A percentile compares a stretch with the other conserved stretches of the same genome.
Evolutionary conservation across 2,329 filamentous ascomycete species (phyloP).

Genomic region (Stemphylium beticola): DNA sequence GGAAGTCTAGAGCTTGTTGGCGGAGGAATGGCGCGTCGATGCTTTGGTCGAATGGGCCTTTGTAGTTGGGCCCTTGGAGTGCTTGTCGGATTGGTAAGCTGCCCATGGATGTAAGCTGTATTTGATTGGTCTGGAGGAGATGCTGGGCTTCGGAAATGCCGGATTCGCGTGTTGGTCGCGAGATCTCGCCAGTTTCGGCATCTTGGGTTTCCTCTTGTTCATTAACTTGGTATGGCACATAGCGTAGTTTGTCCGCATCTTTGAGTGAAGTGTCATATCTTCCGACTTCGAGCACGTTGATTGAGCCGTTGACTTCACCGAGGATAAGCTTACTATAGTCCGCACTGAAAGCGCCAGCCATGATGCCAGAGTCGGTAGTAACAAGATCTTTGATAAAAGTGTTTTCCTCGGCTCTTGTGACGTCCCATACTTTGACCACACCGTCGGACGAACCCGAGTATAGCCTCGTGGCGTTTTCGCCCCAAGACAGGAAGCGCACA

Average conservation of each 20-base stretch:
- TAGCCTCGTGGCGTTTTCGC: conserved; percentile 57
- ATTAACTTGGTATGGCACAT: conserved; percentile 29
- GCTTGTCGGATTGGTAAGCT: conserved; percentile 53
- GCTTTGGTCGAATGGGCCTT: conserved; percentile 45
- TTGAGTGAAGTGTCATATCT: conserved; percentile 38
- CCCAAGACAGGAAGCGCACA: conserved; percentile 65
- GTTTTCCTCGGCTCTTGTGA: conserved; percentile 59
- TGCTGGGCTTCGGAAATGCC: conserved; percentile 31
- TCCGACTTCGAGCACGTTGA: conserved; percentile 59
- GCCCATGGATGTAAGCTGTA: conserved; percentile 49
- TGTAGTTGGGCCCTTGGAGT: conserved; percentile 54
- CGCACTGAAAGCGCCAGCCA: conserved; percentile 63
- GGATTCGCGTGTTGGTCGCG: conserved; percentile 23
- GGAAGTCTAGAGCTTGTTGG: conserved; percentile 41
- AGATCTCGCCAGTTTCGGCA: background rate
- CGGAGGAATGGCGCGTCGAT: conserved; percentile 35
- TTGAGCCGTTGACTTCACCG: conserved; percentile 62
- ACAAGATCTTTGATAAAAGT: conserved; percentile 59
- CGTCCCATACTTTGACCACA: conserved; percentile 65
- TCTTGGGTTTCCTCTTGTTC: conserved; percentile 4
- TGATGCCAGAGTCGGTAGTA: conserved; percentile 59
- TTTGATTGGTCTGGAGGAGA: conserved; percentile 42
- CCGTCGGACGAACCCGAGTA: conserved; percentile 69
- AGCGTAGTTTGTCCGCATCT: conserved; percentile 38
- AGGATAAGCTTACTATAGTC: conserved; percentile 63